Conservation (phyloP, 768 basidiomycete genomes). For the Amanita pallidorosea region DNA sequence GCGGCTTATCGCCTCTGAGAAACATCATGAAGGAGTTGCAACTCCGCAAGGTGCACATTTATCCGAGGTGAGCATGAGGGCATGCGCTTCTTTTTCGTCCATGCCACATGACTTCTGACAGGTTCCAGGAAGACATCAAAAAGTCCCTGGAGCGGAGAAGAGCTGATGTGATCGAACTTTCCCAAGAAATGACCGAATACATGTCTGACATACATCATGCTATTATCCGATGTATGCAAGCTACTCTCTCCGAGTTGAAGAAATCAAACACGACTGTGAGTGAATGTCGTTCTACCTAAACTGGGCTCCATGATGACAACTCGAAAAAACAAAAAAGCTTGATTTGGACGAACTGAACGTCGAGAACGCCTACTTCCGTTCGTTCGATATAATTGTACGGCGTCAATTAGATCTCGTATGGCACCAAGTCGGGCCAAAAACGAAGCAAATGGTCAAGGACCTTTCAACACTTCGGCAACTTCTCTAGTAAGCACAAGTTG, state of each 20-base stretch:
- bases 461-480: slow-evolving; percentile 77
- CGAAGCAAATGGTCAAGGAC: slow-evolving; percentile 85
- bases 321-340: slow-evolving; percentile 39
- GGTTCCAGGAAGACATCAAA: slow-evolving; percentile 87
- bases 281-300: slow-evolving; percentile 2
- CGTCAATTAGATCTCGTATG: slow-evolving; percentile 88
- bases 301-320: not conserved
- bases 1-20: slow-evolving; percentile 82
- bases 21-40: slow-evolving; percentile 92
- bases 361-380: slow-evolving; percentile 88
- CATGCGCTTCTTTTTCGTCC: not conserved
- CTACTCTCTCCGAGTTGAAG: slow-evolving; percentile 82
- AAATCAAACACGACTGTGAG: slow-evolving; percentile 65
- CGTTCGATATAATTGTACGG: slow-evolving; percentile 83
- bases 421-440: slow-evolving; percentile 92
- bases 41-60: slow-evolving; percentile 80
- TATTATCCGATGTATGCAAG: slow-evolving; percentile 90
- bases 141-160: slow-evolving; percentile 69
- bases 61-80: slow-evolving; percentile 61
- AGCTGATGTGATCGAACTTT: slow-evolving; percentile 88
- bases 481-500: slow-evolving; percentile 44
- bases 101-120: slow-evolving; percentile 17
- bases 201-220: slow-evolving; percentile 92
- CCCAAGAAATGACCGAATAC: slow-evolving; percentile 71
- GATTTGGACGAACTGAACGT: slow-evolving; percentile 90